Evolutionary conservation across 768 basidiomycete genomes (phyloP), one percentile per base, ranked within the genome.

Genomic region (Imleria badia): DNA sequence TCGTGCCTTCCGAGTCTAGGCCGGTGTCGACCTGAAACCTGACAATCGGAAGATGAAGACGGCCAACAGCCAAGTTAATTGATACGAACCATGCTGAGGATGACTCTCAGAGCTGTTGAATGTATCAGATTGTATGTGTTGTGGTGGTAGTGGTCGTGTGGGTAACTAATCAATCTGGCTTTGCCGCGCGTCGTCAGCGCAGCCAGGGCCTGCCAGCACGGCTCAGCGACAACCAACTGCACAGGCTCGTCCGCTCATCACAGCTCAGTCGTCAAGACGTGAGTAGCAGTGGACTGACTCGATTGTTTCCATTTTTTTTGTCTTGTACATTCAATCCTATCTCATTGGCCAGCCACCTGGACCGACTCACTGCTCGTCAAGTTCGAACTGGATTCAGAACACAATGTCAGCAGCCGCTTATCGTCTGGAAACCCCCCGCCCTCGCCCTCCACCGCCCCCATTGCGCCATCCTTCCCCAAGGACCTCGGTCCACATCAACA

Each of bases 361-460:
- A 26, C 26, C 26, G 26, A 26, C 26, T 6, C 39, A 22, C 52
- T 52, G 61, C 46, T 35, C 31, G 45, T 54, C 57, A 26, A 35
- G 60, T 65, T 71, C 69, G 69, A 70, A 61, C 69, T 72, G 69
- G 71, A 57, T 72, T 72, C 69, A 41, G 22, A 66, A 63, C 68
- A 68, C 57, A 57, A 85, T 86, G 85, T 83, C 83, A 51, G 75
- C 76, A 56, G 73, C 84, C 26, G 83, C 81, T 15, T 86, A 88
- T 73, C 80, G 80, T 59, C 75, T 90, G 42, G 81, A 89, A 68
- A 75, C 83, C 0, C 79, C 86, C 34, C 82, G 84, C 36, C 75
- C 84, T 20, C 80, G 84, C 43, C 76, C 75, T 13, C 77, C 76
- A 0, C 85, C 84, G 14, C 76, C 84, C 6, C 84, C 86, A 11